Conservation (phyloP, 2,329 filamentous ascomycete genomes). For the Orbilia brochopaga region DNA sequence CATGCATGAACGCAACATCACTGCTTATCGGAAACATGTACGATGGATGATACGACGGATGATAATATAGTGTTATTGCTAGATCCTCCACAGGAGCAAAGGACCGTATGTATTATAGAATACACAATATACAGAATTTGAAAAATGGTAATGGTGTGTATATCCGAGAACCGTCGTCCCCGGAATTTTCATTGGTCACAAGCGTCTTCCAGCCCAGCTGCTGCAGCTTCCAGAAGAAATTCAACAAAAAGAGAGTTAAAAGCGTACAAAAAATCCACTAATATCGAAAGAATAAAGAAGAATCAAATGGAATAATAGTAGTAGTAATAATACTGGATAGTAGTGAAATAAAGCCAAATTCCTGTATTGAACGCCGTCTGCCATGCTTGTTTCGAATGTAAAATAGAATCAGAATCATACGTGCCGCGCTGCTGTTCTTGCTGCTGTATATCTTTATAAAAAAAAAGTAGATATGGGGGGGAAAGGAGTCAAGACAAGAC, state of each 20-base stretch:
- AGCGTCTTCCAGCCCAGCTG: slow-evolving; percentile 1
- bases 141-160: neutral
- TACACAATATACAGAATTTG: neutral
- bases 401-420: slow-evolving; percentile 35
- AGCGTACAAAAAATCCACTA: neutral
- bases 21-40: too few species aligned
- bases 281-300: slow-evolving; percentile 34
- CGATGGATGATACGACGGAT: too few species aligned
- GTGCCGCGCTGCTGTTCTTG: slow-evolving; percentile 24
- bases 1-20: too few species aligned
- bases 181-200: neutral
- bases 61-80: too few species aligned
- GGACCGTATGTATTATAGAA: too few species aligned
- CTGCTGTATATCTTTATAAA: slow-evolving; percentile 38
- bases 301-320: slow-evolving; percentile 46
- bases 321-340: slow-evolving; percentile 41
- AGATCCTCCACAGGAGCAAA: too few species aligned
- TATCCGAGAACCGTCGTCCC: neutral
- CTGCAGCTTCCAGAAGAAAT: neutral
- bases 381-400: slow-evolving; percentile 35
- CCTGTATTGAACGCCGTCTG: slow-evolving; percentile 48
- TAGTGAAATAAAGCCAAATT: slow-evolving; percentile 32
- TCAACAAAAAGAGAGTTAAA: neutral
- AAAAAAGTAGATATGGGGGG: slow-evolving; percentile 27
- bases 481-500: slow-evolving; percentile 17